These are phyloP conservation scores for Chrysosporium keratinophilum DNA, from an alignment of 2,329 filamentous ascomycete genomes.

Conservation along the genomic window DNA sequence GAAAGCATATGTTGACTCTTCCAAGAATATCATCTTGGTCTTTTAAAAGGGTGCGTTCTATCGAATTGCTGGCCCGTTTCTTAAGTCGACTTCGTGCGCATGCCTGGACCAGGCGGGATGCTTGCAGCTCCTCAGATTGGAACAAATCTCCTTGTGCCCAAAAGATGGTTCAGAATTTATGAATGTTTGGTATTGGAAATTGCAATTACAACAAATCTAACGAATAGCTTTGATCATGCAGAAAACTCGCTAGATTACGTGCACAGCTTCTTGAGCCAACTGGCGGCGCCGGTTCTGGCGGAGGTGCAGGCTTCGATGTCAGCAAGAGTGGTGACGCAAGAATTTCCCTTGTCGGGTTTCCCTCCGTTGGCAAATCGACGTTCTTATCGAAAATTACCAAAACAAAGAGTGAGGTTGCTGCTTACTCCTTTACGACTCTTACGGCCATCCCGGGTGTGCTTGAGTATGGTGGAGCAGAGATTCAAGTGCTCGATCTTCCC, in stretches of 20 bases:
- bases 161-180: not conserved
- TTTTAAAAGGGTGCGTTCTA: slow-evolving; percentile 72
- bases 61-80: not conserved
- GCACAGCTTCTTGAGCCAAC: slow-evolving; percentile 89
- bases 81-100: not conserved
- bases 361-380: slow-evolving; percentile 96
- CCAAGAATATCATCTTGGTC: slow-evolving; percentile 90
- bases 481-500: slow-evolving; percentile 92
- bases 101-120: not conserved
- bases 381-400: slow-evolving; percentile 99
- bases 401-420: slow-evolving; percentile 89
- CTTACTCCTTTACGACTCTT: slow-evolving; percentile 93
- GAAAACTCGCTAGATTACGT: slow-evolving; percentile 88
- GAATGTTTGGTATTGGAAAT: not conserved
- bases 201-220: not conserved
- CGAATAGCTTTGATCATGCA: slow-evolving; percentile 29
- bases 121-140: not conserved
- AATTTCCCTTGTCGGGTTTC: slow-evolving; percentile 96
- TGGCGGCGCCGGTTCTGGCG: slow-evolving; percentile 64
- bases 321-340: slow-evolving; percentile 93
- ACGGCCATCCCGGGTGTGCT: slow-evolving; percentile 95
- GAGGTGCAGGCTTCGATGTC: slow-evolving; percentile 76
- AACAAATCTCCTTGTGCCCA: not conserved
- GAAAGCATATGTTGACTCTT: slow-evolving; percentile 27
- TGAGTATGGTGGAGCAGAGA: slow-evolving; percentile 95